A percentile compares a stretch with the other conserved stretches of the same genome.
These are phyloP conservation scores for Neurospora tetrasperma DNA, from an alignment of 495 filamentous ascomycete species.

Conservation along the genomic window DNA sequence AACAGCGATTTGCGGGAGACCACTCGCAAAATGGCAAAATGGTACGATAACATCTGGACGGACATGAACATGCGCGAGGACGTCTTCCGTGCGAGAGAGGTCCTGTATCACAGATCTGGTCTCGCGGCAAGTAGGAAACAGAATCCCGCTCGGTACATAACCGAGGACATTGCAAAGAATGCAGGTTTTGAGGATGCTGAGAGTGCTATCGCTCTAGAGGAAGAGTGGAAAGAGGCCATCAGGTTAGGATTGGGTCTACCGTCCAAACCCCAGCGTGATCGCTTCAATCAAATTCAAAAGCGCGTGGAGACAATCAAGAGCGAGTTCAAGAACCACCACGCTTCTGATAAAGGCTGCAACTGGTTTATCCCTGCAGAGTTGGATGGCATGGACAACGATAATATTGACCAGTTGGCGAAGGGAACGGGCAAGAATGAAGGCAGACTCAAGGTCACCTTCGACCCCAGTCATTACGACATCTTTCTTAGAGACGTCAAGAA, in stretches of 20 bases:
- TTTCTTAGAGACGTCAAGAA: constrained; percentile 50
- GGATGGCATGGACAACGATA: constrained; percentile 48
- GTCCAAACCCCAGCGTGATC: constrained; percentile 42
- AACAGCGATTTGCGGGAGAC: constrained; percentile 58
- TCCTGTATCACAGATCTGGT: constrained; percentile 38
- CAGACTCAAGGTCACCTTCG: constrained; percentile 48
- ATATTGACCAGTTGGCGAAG: constrained; percentile 51
- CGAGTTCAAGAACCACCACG: constrained; percentile 50
- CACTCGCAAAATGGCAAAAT: constrained; percentile 48
- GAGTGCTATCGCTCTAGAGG: constrained; percentile 44
- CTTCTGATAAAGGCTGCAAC: constrained; percentile 49
- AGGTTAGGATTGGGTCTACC: constrained; percentile 46
- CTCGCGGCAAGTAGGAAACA: constrained; percentile 28
- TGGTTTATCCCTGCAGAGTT: constrained; percentile 52
- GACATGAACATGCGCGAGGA: constrained; percentile 54
- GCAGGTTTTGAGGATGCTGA: constrained; percentile 33
- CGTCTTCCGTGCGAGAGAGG: constrained; percentile 47
- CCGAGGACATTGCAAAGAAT: constrained; percentile 18
- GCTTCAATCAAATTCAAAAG: constrained; percentile 58
- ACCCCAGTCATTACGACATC: constrained; percentile 46
- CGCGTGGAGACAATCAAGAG: constrained; percentile 46
- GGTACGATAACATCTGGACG: constrained; percentile 49
- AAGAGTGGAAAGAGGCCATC: constrained; percentile 48
- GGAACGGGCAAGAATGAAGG: constrained; percentile 59
- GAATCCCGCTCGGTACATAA: constrained; percentile 24